Base-by-base conservation (phyloP, 352 stramenopile genomes). In the Globisporangium heterothallicum region DNA sequence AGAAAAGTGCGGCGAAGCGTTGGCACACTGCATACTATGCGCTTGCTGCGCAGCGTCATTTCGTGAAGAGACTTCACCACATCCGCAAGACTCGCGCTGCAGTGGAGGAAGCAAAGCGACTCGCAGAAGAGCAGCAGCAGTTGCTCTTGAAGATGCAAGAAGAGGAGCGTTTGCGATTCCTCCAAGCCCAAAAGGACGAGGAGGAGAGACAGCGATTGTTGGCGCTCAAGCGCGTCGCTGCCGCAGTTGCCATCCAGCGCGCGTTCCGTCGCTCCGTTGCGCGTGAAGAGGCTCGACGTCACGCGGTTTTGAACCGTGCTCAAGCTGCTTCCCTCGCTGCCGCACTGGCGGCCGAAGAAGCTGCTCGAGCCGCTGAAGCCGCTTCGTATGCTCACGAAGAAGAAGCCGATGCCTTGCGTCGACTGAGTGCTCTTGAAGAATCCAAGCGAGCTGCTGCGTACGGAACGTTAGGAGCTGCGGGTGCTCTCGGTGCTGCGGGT, bases 1-100 rank as follows among this genome's bases (percentile, higher is more conserved):
- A 91, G 63, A 72, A 92, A 56, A 86, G 74, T 22, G 82, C 84
- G 22, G 88, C 88, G 60, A 83, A 78, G 53, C 81, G 84, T 52
- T 94, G 84, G 84, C 65, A 84, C 14, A 73, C 73, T 24, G 74
- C 78, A n/a, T 73, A 84, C 32, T 87, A 76, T 47, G 59, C 64
- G 16, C 54, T 94, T 14, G 59, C 78, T n/a, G 84, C 81, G 12
- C 81, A 92, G 59, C 81, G 82, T 27, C 78, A 89, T 59, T 92
- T 91, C 52, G 72, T 90, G 32, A 53, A 85, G 52, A 79, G 79
- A n/a, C 58, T 94, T 6, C 70, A 92, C 26, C 71, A 84, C 58
- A 88, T 94, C 42, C 84, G 79, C 64, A 91, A 91, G 68, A 66
- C 70, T 42, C 78, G 81, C 19, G 58, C 84, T n/a, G 81, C 81